Evolutionary conservation across 768 basidiomycete genomes (phyloP).

Genomic region (Phanerochaete carnosa): DNA sequence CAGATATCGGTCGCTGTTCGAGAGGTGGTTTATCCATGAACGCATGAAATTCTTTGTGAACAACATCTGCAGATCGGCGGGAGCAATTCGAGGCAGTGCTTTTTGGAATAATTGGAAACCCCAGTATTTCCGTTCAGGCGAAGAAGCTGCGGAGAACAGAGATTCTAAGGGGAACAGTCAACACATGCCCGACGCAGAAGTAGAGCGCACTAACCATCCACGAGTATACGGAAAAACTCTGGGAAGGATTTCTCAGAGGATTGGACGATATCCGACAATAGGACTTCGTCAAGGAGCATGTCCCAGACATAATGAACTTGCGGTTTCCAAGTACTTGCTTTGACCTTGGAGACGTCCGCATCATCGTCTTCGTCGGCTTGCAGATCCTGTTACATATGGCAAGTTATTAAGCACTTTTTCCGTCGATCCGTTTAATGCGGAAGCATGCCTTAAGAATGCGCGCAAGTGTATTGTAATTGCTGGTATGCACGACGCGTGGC

Average conservation of each 20-base stretch:
- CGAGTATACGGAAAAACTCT: conserved; percentile 88
- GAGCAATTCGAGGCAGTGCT: conserved; percentile 63
- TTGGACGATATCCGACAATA: conserved; percentile 43
- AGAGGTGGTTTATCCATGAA: conserved; percentile 94
- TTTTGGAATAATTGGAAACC: conserved; percentile 92
- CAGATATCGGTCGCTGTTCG: conserved; percentile 81
- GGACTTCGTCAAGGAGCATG: conserved; percentile 70
- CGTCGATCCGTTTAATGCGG: neutral
- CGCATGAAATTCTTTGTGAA: conserved; percentile 97
- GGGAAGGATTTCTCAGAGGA: conserved; percentile 63
- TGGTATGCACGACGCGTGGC: conserved; percentile 58
- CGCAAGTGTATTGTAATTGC: conserved; percentile 74
- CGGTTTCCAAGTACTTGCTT: conserved; percentile 74
- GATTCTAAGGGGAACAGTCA: conserved; percentile 53
- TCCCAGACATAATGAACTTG: conserved; percentile 93
- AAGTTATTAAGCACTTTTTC: conserved; percentile 9
- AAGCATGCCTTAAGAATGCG: conserved; percentile 70
- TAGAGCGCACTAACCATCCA: conserved; percentile 65
- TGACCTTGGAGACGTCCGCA: conserved; percentile 41
- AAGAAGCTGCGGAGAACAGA: conserved; percentile 82
- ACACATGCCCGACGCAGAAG: neutral
- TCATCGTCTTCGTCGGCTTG: conserved; percentile 30
- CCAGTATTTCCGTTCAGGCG: conserved; percentile 89
- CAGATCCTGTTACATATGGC: conserved; percentile 44
- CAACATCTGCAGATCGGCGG: conserved; percentile 73